Evolutionary conservation across 2,329 filamentous ascomycete species (phyloP), one percentile per base, ranked within the genome.

Genomic region (Dactylellina cionopaga): DNA sequence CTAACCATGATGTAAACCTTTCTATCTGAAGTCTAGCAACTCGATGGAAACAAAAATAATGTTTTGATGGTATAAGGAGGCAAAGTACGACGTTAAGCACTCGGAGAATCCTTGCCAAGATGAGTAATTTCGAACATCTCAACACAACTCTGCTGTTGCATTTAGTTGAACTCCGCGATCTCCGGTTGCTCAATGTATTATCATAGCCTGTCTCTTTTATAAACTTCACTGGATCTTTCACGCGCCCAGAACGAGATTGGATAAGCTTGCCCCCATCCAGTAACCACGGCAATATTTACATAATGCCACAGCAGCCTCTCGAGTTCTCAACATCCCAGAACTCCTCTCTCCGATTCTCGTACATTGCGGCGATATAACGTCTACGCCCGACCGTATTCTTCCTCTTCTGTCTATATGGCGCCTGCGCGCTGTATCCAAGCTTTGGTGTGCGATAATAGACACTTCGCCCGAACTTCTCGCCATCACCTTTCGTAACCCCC

Each of bases 311-410:
- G 24, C 41, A 5, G 19, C 31, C 11, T 10, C 17, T 15, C 62
- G 35, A 2, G 41, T 58, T 17, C 33, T 66, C 11, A 19, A 29
- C 43, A 27, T 51, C 62, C 62, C 52, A 9, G 62, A 66, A n/a
- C 62, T 58, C 5, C 62, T 66, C 43, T 31, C 43, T 17, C 24
- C 31, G 11, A 66, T 66, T n/a, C 29, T 66, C 27, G 19, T n/a
- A 27, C 24, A 9, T 44, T 9, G 24, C 43, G n/a, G n/a, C n/a
- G n/a, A n/a, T n/a, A n/a, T n/a, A n/a, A n/a, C 27, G 24, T 13
- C 22, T 1, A 31, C 24, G 15, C n/a, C 41, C 17, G 7, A 27
- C 13, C 41, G n/a, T 1, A 1, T 15, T 47, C 7, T 19, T 47
- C 0, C 13, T 35, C 13, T 24, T 11, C n/a, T 15, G 56, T 1